phyloP scores from a whole-genome alignment of 1,284 basidiomycete species.

The Cystobasidium pallidum region DNA sequence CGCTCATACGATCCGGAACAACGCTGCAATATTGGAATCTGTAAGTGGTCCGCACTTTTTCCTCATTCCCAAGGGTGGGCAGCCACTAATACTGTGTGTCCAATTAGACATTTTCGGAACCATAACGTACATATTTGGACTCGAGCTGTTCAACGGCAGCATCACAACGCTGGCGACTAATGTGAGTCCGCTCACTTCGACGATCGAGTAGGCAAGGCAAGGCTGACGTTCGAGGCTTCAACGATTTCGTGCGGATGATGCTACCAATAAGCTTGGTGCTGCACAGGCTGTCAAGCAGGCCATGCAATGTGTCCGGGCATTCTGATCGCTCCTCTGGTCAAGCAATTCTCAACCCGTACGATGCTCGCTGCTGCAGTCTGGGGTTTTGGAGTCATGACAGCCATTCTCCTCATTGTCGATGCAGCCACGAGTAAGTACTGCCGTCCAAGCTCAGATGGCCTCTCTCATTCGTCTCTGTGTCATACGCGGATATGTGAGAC shows the following conservation, averaged over 20 bases:
- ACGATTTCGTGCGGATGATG: conserved; percentile 49
- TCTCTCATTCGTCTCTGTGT: conserved; percentile 2
- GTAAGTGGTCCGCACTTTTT: conserved; percentile 33
- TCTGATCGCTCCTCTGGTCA: conserved; percentile 56
- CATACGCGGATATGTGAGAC: conserved; percentile 39
- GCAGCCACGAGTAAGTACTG: conserved; percentile 55
- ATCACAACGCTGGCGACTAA: conserved; percentile 55
- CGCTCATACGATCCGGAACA: conserved; percentile 51
- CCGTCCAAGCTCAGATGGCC: not conserved
- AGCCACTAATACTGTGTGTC: not conserved
- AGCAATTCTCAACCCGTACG: conserved; percentile 55
- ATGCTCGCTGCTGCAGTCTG: conserved; percentile 56
- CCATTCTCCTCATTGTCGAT: conserved; percentile 56
- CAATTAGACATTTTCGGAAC: conserved; percentile 50
- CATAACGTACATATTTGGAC: conserved; percentile 53
- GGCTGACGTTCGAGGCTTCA: conserved; percentile 15
- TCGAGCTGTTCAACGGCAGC: conserved; percentile 51
- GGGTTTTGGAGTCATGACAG: conserved; percentile 54
- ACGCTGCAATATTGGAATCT: conserved; percentile 50
- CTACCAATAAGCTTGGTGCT: conserved; percentile 54
- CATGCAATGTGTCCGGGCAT: conserved; percentile 54
- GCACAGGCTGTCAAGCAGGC: conserved; percentile 55
- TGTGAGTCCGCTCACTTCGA: conserved; percentile 10
- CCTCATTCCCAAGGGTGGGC: conserved; percentile 12
- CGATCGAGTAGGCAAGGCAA: conserved; percentile 13